Evolutionary conservation across 2,329 filamentous ascomycete genomes (phyloP).

Genomic region (Sphaerostilbella broomeana): DNA sequence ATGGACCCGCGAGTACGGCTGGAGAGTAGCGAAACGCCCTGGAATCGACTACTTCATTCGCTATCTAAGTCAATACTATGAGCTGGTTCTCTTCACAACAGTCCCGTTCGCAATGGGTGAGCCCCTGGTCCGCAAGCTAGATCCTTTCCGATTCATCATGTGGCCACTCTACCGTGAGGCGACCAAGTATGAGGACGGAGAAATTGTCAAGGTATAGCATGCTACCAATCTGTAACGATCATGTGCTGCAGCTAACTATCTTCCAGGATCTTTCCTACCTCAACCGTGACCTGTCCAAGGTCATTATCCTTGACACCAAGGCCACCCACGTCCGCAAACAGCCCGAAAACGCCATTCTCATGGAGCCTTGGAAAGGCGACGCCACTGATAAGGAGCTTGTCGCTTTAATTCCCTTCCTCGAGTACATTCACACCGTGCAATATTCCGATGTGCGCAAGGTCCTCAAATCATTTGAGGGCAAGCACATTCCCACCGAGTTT

Average conservation of each 20-base stretch:
- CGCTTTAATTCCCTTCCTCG: slow-evolving; percentile 87
- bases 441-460: slow-evolving; percentile 81
- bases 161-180: slow-evolving; percentile 94
- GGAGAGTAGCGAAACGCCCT: slow-evolving; percentile 89
- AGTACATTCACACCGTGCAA: slow-evolving; percentile 93
- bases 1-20: slow-evolving; percentile 90
- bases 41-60: slow-evolving; percentile 95
- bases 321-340: slow-evolving; percentile 75
- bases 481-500: slow-evolving; percentile 84
- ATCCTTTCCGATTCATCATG: slow-evolving; percentile 90
- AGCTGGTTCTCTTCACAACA: slow-evolving; percentile 90
- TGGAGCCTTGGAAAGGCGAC: slow-evolving; percentile 85
- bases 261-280: slow-evolving; percentile 91
- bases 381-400: slow-evolving; percentile 80
- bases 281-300: slow-evolving; percentile 91
- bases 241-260: slow-evolving; percentile 13
- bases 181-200: slow-evolving; percentile 92
- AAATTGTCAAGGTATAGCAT: slow-evolving; percentile 81
- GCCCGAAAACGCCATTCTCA: slow-evolving; percentile 91
- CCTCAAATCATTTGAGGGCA: slow-evolving; percentile 81
- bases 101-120: slow-evolving; percentile 80
- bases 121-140: slow-evolving; percentile 83
- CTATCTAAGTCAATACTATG: slow-evolving; percentile 96
- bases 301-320: slow-evolving; percentile 89
- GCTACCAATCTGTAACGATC: background rate